phyloP scores from a whole-genome alignment of 805 yeast species.

The Starmera pachycereana region DNA sequence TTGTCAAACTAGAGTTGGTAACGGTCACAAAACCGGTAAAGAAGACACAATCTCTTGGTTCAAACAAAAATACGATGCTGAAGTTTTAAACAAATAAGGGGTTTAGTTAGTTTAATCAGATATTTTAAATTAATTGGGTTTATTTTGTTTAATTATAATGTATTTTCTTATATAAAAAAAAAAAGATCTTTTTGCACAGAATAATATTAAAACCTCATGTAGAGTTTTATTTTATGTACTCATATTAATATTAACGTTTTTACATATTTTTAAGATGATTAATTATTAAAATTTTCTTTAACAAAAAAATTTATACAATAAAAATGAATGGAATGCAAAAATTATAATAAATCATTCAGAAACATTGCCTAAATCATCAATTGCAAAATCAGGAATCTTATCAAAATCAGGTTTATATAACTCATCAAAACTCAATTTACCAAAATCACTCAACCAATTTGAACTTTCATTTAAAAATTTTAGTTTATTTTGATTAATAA shows the following conservation, averaged over 20 bases:
- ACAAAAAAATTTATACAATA: neutral
- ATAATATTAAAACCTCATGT: neutral
- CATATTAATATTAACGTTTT: too few relatives aligned
- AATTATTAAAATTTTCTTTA: slow-evolving; percentile 12
- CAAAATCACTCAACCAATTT: slow-evolving; percentile 31
- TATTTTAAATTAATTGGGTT: slow-evolving; percentile 4
- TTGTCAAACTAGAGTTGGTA: slow-evolving; percentile 79
- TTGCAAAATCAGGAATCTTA: slow-evolving; percentile 15
- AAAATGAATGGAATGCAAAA: neutral
- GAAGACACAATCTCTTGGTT: slow-evolving; percentile 97
- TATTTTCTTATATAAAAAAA: neutral
- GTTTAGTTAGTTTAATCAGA: slow-evolving; percentile 1
- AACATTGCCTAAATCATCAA: slow-evolving; percentile 17
- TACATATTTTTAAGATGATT: neutral
- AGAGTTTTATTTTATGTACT: neutral
- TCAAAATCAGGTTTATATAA: slow-evolving; percentile 12
- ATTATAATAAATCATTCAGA: slow-evolving; percentile 12
- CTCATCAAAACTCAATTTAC: slow-evolving; percentile 21
- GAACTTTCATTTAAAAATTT: slow-evolving; percentile 15
- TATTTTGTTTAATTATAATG: slow-evolving; percentile 1
- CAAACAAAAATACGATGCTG: slow-evolving; percentile 99
- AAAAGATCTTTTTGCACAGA: too few relatives aligned
- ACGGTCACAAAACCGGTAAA: slow-evolving; percentile 83
- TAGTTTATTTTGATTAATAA: slow-evolving; percentile 12
- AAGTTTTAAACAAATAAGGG: slow-evolving; percentile 72